Conservation (phyloP, 129 eudicot species). For the Flaveria linearis region DNA sequence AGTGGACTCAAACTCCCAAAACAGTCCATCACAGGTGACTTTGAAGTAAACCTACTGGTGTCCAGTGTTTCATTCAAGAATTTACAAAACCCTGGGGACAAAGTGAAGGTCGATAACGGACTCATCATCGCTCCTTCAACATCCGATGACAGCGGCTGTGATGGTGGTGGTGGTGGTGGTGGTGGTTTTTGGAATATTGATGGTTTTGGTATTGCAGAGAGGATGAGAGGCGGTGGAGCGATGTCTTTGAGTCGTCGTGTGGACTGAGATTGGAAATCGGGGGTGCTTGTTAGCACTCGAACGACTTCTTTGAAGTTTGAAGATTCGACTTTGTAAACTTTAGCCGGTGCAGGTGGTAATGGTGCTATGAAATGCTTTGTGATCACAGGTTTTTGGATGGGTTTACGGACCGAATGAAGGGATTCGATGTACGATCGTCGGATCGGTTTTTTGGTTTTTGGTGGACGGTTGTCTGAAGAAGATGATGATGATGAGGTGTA, state of each 20-base stretch:
- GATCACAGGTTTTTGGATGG: slow-evolving; percentile 29
- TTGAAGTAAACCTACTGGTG: slow-evolving; percentile 21
- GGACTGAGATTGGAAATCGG: slow-evolving; percentile 39
- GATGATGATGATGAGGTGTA: slow-evolving; percentile 34
- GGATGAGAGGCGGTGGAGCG: slow-evolving; percentile 60
- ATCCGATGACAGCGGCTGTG: slow-evolving; percentile 11
- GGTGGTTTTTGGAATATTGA: slow-evolving; percentile 13
- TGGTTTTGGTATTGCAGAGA: slow-evolving; percentile 36
- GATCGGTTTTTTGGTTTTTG: slow-evolving; percentile 8
- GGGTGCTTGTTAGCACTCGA: slow-evolving; percentile 62
- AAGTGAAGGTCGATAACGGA: slow-evolving; percentile 19
- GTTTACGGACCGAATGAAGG: slow-evolving; percentile 48
- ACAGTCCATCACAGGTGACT: slow-evolving; percentile 29
- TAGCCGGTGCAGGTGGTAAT: slow-evolving; percentile 59
- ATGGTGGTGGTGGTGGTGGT: slow-evolving; percentile 2
- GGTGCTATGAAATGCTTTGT: slow-evolving; percentile 69
- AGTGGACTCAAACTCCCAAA: slow-evolving; percentile 40
- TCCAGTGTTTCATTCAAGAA: slow-evolving; percentile 45
- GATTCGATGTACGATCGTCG: slow-evolving; percentile 29
- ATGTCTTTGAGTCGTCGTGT: slow-evolving; percentile 40
- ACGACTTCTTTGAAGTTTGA: slow-evolving; percentile 62
- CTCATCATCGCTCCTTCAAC: slow-evolving; percentile 2
- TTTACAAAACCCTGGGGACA: slow-evolving; percentile 38
- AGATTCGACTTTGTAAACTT: slow-evolving; percentile 61
- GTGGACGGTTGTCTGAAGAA: slow-evolving; percentile 14